Percentiles rank a stretch among this genome's conserved stretches.
phyloP scores from a whole-genome alignment of 1,284 basidiomycete species.

The Cystobasidium pallidum region DNA sequence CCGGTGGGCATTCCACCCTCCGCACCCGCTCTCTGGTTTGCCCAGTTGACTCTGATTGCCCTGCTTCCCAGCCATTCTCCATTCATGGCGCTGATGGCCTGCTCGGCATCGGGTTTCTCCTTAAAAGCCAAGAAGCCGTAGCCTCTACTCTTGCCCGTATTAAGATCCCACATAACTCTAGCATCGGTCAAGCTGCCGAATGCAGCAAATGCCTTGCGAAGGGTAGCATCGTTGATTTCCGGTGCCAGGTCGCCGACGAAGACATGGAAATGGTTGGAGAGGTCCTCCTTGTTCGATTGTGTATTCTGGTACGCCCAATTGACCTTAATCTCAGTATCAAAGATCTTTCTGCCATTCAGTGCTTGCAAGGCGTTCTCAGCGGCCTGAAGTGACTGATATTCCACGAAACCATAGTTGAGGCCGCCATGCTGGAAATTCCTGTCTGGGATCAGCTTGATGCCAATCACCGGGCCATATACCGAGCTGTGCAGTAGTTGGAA shows the following conservation, averaged over 20 bases:
- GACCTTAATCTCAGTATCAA: constrained; percentile 75
- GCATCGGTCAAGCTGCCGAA: constrained; percentile 95
- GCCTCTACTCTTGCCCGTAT: constrained; percentile 93
- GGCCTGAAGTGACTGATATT: constrained; percentile 83
- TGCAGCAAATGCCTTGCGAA: constrained; percentile 90
- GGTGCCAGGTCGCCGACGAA: constrained; percentile 98
- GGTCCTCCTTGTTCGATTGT: constrained; percentile 82
- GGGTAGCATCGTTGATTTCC: constrained; percentile 96
- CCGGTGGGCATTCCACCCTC: constrained; percentile 58
- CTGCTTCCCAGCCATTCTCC: constrained; percentile 98
- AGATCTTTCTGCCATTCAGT: constrained; percentile 92
- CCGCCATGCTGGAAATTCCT: constrained; percentile 96
- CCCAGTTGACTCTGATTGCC: constrained; percentile 99
- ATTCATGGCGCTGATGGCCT: constrained; percentile 98
- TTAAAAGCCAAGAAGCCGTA: constrained; percentile 93
- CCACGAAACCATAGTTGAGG: constrained; percentile 92
- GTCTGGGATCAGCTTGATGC: constrained; percentile 98
- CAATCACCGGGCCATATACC: constrained; percentile 90
- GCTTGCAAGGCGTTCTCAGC: constrained; percentile 96
- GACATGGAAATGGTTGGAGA: constrained; percentile 92
- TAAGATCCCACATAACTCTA: constrained; percentile 99
- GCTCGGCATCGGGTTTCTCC: constrained; percentile 95
- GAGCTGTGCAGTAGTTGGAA: constrained; percentile 57
- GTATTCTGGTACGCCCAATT: constrained; percentile 98
- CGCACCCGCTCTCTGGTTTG: constrained; percentile 91